Evolutionary conservation across 2,329 filamentous ascomycete species (phyloP).

Genomic region (Pseudogymnoascus sp.): DNA sequence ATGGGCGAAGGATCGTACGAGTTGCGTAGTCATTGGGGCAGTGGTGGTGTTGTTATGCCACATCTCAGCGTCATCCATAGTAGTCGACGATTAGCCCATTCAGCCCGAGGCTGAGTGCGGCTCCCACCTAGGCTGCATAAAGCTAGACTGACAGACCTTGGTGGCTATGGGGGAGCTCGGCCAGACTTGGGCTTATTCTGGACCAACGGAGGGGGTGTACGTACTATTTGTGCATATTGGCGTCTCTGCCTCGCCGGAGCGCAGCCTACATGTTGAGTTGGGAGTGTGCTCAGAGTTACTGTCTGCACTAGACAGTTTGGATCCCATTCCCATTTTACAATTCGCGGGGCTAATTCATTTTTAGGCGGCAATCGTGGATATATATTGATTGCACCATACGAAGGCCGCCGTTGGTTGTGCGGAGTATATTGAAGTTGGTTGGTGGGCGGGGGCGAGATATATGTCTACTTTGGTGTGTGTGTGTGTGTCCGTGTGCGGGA

Average conservation of each 20-base stretch:
- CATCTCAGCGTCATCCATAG: constrained; percentile 3
- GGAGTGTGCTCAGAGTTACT: background rate
- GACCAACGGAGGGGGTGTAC: background rate
- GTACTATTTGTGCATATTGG: background rate
- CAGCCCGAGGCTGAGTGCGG: constrained; percentile 6
- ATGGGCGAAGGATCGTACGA: background rate
- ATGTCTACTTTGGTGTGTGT: background rate
- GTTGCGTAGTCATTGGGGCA: constrained; percentile 7
- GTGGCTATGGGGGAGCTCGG: background rate
- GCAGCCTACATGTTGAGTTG: background rate
- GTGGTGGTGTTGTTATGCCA: constrained; percentile 2
- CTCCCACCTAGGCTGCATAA: background rate
- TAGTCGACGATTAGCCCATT: background rate
- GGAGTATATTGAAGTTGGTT: background rate
- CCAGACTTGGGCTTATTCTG: constrained; percentile 7
- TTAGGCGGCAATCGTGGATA: constrained; percentile 7
- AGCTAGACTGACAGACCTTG: constrained; percentile 8
- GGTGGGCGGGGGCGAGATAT: background rate
- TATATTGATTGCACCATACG: background rate
- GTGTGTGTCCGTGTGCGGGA: background rate
- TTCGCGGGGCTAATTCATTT: background rate
- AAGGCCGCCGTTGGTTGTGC: background rate
- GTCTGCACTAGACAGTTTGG: background rate
- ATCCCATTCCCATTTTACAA: background rate
- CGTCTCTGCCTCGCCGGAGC: constrained; percentile 6